Base-by-base conservation (phyloP, 306 rosid genomes). In the Luffa acutangula region DNA sequence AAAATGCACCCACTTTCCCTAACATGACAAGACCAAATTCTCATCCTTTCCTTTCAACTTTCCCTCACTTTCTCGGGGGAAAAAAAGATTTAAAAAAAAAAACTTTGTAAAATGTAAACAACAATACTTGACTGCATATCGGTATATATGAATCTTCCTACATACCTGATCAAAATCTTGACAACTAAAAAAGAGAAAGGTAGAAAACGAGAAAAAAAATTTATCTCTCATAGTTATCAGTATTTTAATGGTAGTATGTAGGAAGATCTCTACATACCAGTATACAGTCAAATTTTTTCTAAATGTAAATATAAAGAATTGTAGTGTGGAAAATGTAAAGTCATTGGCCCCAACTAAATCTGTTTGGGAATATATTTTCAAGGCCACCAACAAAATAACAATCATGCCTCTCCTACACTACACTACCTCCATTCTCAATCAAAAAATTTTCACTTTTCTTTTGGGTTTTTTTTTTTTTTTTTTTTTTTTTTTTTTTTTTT, bases 11-110 rank as follows among this genome's bases (percentile, higher is more conserved):
- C 89, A 88, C 96, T 89, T 89, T 88, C 79, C 87, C 86, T 82
- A 87, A 84, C 96, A 88, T 80, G 89, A 89, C 87, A 76, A 84
- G 91, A 90, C 93, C 82, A 79, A 76, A 84, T 84, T 88, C 87
- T 87, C 89, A 79, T 88, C 80, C 77, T 84, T 72, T 83, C 72
- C 84, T 74, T 64, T 37, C 69, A 79, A 81, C 87, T 85, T 85
- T 86, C 81, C 57, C 60, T 82, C 52, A 12, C 77, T 75, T 85
- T 85, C 85, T 89, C 83, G 83, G 81, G 80, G 83, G 80, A 81
- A 76, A 70, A 72, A 39, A 37, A 25, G 31, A 25, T 25, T 25
- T 0, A 25, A 64, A 72, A 37, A 14, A 52, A 74, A 12, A 46
- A 48, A 3, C 3, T 15, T 82, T 83, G 45, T 34, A 64, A 37